These are phyloP conservation scores for Theileria orientalis DNA, from an alignment of 169 alveolate genomes.

Conservation along the genomic window DNA sequence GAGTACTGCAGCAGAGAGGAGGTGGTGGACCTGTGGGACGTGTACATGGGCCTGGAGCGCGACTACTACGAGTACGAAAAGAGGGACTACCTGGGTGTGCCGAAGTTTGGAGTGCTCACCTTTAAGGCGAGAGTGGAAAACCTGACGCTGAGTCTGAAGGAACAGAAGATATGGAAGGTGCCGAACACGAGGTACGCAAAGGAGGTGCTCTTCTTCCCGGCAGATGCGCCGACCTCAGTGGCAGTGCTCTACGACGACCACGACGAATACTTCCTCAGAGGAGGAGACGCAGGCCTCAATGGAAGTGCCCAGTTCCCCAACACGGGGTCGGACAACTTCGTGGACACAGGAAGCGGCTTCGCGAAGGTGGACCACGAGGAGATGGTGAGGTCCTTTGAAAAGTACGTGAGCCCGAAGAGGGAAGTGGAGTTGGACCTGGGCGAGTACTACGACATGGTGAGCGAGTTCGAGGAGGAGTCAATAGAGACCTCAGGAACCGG, in stretches of 20 bases:
- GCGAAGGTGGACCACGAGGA: neutral
- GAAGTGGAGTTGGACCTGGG: neutral
- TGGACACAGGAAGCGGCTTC: neutral
- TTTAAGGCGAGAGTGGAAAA: neutral
- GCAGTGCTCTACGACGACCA: neutral
- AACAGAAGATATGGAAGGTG: neutral
- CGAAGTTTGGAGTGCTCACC: neutral
- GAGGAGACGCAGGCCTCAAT: no score
- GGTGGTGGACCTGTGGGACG: neutral
- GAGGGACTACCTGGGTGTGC: neutral
- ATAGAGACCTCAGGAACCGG: neutral
- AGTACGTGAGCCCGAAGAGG: neutral
- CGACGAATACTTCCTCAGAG: neutral
- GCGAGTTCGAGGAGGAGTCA: neutral
- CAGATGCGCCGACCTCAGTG: neutral
- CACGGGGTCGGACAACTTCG: neutral
- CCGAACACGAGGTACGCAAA: neutral
- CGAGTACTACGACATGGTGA: neutral
- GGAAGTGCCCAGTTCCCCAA: no score
- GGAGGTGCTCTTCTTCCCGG: neutral
- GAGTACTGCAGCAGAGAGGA: neutral
- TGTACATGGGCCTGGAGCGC: neutral
- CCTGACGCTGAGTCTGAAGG: neutral
- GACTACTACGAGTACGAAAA: slow-evolving; percentile 1
- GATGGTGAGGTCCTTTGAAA: neutral